Base-by-base conservation (phyloP, 2,329 filamentous ascomycete species). In the Claviceps quebecensis region DNA sequence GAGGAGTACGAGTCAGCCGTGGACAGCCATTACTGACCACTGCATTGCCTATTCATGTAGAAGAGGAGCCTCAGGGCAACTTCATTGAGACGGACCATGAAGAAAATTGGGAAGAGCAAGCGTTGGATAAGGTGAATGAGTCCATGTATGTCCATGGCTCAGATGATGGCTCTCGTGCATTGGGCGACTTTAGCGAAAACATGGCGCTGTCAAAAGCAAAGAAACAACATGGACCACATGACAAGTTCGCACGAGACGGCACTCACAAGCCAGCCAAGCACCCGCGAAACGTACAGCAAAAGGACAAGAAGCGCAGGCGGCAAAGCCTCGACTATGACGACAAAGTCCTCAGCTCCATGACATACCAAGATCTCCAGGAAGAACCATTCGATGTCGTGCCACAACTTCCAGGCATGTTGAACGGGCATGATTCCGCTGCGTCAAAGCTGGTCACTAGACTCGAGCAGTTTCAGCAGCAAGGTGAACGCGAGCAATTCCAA, bases 291-390 rank as follows among this genome's bases (percentile, higher is more conserved):
- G 58, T 52, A 17, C 53, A 54, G 13, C 44, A 54, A 4, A 60
- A 54, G 19, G 60, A 64, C 36, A 65, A 58, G 46, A 73, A 71
- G 51, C 72, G 75, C 37, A 68, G 70, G 14, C 69, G 66, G 2
- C 63, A 62, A 38, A 72, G 67, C 53, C 67, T 71, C 34, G 78
- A 81, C 59, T 81, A 81, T 56, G 75, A 80, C 54, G 78, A 81
- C 59, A 71, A 70, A 44, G 68, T 71, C 41, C 67, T 81, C n/a
- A 69, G 69, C 54, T 61, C 63, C 9, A 81, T 81, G 78, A 68
- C 68, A 44, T 81, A 73, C 60, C 56, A 68, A 2, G 69, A 75
- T 34, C 65, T 81, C 13, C 69, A 67, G 49, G 63, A 66, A 2
- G 74, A 81, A 56, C 68, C 71, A 0, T 81, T 81, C 55, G 78